Evolutionary conservation across 352 stramenopile genomes (phyloP), one percentile per base, ranked within the genome.

Genomic region (Pythium monospermum): DNA sequence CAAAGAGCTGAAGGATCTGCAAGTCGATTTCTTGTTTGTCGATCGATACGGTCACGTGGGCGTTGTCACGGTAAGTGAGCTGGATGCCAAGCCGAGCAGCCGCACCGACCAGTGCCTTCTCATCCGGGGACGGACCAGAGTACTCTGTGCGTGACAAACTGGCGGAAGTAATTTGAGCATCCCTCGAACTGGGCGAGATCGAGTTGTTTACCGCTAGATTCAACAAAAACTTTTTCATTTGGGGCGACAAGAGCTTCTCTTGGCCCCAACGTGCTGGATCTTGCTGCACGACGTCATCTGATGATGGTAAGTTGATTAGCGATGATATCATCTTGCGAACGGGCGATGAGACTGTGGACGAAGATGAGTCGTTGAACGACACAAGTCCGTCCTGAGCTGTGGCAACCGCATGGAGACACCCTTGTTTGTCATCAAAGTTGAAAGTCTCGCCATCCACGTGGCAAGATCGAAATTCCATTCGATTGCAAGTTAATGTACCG

Each of bases 381-480:
- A n/a, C n/a, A n/a, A n/a, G n/a, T n/a, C n/a, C n/a, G n/a, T n/a
- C n/a, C n/a, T n/a, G n/a, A n/a, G n/a, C n/a, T n/a, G n/a, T n/a
- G n/a, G n/a, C n/a, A n/a, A n/a, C n/a, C n/a, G n/a, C n/a, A n/a
- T n/a, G n/a, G n/a, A n/a, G n/a, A n/a, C n/a, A n/a, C n/a, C 62
- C 65, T 33, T 64, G 47, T 12, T 57, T 30, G 5, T 64, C 51
- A 23, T 76, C 57, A 25, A 73, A 82, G 23, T 67, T 53, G 38
- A 69, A 82, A 5, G 73, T 78, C n/a, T 68, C 65, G 7, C 87
- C 89, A 44, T 94, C 85, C 1, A 98, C 76, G 47, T 90, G 92
- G 49, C 87, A 98, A 13, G 81, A 81, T 22, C 94, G 93, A 57
- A 98, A 98, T 22, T 90, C 69, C 91, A 98, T 98, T 5, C 83